Percentiles rank a stretch among this genome's conserved stretches.
Conservation (phyloP, 2,329 filamentous ascomycete genomes). For the Alternaria conjuncta region DNA sequence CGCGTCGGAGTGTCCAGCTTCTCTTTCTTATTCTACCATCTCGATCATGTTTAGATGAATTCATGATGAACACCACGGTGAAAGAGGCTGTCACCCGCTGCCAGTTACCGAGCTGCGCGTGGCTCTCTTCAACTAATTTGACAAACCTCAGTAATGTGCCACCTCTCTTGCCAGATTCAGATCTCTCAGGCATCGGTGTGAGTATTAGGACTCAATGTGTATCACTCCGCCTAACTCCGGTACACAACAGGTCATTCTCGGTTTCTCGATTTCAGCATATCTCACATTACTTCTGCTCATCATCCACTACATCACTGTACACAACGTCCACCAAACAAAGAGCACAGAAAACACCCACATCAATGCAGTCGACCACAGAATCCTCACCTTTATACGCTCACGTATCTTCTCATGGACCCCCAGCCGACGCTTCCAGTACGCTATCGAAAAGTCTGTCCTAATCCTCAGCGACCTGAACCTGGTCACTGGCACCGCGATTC, state of each 20-base stretch:
- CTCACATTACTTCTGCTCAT: conserved; percentile 28
- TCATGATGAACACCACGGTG: not conserved
- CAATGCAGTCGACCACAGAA: conserved; percentile 22
- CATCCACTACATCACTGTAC: conserved; percentile 23
- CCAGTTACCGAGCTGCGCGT: conserved; percentile 24
- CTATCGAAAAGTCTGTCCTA: conserved; percentile 37
- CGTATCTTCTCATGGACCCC: conserved; percentile 26
- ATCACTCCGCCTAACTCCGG: not conserved
- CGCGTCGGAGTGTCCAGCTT: not conserved
- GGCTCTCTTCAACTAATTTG: conserved; percentile 16
- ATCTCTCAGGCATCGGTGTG: conserved; percentile 34
- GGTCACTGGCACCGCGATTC: conserved; percentile 32
- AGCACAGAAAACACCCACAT: not conserved
- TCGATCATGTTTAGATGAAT: not conserved
- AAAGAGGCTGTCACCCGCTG: conserved; percentile 4
- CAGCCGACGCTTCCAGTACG: conserved; percentile 30
- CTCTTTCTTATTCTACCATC: not conserved
- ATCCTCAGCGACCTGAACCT: conserved; percentile 36
- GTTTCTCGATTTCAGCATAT: conserved; percentile 35
- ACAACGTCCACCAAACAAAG: conserved; percentile 3
- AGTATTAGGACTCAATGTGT: not conserved
- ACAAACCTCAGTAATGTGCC: conserved; percentile 19
- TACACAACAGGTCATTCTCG: conserved; percentile 26
- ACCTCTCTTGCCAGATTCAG: conserved; percentile 23
- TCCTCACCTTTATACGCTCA: conserved; percentile 20